phyloP scores from a whole-genome alignment of 1,284 basidiomycete genomes.

The Ceraceosorus guamensis region DNA sequence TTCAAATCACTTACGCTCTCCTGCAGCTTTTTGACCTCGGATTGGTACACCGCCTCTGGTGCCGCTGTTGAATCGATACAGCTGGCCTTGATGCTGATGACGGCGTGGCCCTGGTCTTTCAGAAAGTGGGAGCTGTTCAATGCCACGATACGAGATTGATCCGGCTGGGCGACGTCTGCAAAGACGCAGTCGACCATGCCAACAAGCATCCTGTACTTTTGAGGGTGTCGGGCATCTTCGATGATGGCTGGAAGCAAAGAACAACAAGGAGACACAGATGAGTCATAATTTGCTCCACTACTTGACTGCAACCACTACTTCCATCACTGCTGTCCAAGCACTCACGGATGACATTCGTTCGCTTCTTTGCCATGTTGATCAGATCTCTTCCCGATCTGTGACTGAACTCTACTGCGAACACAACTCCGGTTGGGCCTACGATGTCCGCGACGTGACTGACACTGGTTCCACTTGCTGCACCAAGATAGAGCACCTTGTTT shows the following conservation, averaged over 20 bases:
- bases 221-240: conserved; percentile 86
- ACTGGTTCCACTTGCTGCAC: conserved; percentile 89
- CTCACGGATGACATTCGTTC: conserved; percentile 96
- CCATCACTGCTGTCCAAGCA: conserved; percentile 18
- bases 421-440: conserved; percentile 91
- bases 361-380: conserved; percentile 99
- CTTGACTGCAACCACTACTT: background rate
- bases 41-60: conserved; percentile 81
- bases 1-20: conserved; percentile 49
- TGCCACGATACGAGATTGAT: conserved; percentile 75
- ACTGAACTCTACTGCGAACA: conserved; percentile 98
- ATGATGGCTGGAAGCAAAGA: conserved; percentile 66
- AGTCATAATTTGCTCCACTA: conserved; percentile 3
- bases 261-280: conserved; percentile 3
- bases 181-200: conserved; percentile 55
- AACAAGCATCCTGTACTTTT: conserved; percentile 47
- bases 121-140: conserved; percentile 94
- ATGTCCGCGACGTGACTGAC: conserved; percentile 98
- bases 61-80: conserved; percentile 94
- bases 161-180: conserved; percentile 95
- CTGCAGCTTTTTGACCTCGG: conserved; percentile 79
- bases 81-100: conserved; percentile 98
- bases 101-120: conserved; percentile 82
- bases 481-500: conserved; percentile 93
- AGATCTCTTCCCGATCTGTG: conserved; percentile 91